A percentile compares a stretch with the other conserved stretches of the same genome.
Evolutionary conservation across 305 asterid genomes (phyloP).

Genomic region (Fraxinus sp.): DNA sequence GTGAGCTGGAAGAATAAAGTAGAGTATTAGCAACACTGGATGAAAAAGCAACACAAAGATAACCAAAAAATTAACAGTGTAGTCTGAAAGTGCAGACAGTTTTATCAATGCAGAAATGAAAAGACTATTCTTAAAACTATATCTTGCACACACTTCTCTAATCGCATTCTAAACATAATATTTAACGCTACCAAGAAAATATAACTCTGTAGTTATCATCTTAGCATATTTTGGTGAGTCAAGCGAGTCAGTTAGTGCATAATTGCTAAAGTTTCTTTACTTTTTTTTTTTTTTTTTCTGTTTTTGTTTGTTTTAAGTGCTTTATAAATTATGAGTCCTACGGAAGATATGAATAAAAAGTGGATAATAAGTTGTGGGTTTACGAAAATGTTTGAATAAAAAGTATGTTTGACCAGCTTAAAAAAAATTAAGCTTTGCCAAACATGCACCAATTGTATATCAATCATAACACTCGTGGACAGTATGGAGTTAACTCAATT

Average conservation of each 20-base stretch:
- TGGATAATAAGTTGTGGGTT: not conserved
- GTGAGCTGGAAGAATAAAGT: constrained; percentile 56
- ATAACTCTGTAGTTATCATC: not conserved
- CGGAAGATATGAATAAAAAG: not conserved
- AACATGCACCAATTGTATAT: not conserved
- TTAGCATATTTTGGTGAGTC: not conserved
- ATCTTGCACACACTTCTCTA: not conserved
- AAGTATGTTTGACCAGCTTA: not conserved
- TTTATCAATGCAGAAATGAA: not conserved
- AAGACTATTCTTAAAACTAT: not conserved
- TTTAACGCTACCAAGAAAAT: not conserved
- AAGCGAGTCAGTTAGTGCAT: not conserved
- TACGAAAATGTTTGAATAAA: not conserved
- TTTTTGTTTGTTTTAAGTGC: not conserved
- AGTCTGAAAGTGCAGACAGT: not conserved
- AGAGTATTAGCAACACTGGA: constrained; percentile 9
- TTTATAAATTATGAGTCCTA: not conserved
- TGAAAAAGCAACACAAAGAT: not conserved
- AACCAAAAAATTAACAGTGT: not conserved
- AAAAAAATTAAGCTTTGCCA: not conserved
- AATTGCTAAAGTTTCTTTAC: not conserved
- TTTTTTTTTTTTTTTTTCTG: too few relatives aligned
- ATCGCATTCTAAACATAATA: not conserved
- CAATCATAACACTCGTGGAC: not conserved
- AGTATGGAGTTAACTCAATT: not conserved